phyloP scores from a whole-genome alignment of 257 asterid genomes.

The Nicotiana obtusifolia region DNA sequence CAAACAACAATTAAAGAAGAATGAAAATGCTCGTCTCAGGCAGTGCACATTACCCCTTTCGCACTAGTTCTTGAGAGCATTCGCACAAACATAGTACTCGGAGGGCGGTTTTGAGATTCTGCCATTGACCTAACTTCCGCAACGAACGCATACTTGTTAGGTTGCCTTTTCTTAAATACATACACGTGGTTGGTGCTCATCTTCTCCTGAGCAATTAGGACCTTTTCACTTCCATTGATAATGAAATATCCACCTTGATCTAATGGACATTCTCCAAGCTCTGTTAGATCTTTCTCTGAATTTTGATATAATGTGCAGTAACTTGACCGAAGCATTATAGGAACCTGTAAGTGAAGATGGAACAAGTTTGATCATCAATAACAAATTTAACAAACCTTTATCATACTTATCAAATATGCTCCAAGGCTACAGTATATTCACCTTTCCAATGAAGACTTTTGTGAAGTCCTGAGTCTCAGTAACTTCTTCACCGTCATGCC shows the following conservation, averaged over 20 bases:
- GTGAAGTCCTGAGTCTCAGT: slow-evolving; percentile 96
- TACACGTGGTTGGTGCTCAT: slow-evolving; percentile 99
- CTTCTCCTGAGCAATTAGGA: slow-evolving; percentile 97
- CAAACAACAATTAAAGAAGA: not conserved
- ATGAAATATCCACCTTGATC: slow-evolving; percentile 99
- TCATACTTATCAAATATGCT: not conserved
- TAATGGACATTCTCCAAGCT: slow-evolving; percentile 96
- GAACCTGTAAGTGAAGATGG: slow-evolving; percentile 48
- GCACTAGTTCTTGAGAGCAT: slow-evolving; percentile 98
- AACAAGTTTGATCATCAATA: not conserved
- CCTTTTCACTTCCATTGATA: slow-evolving; percentile 97
- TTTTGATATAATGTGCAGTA: slow-evolving; percentile 88
- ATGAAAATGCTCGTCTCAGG: not conserved
- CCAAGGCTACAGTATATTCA: slow-evolving; percentile 16
- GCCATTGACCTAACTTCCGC: slow-evolving; percentile 98
- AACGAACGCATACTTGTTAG: slow-evolving; percentile 94
- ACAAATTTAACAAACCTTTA: not conserved
- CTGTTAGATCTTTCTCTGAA: slow-evolving; percentile 97
- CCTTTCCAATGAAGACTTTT: slow-evolving; percentile 97
- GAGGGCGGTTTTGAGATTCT: slow-evolving; percentile 91
- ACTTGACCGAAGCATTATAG: slow-evolving; percentile 94
- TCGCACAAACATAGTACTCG: slow-evolving; percentile 93
- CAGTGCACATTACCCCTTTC: slow-evolving; percentile 67
- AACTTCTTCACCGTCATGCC: slow-evolving; percentile 97
- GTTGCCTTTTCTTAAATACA: slow-evolving; percentile 95